A percentile compares a stretch with the other conserved stretches of the same genome.
Conservation (phyloP, 2,329 filamentous ascomycete genomes). For the Zalaria obscura region DNA sequence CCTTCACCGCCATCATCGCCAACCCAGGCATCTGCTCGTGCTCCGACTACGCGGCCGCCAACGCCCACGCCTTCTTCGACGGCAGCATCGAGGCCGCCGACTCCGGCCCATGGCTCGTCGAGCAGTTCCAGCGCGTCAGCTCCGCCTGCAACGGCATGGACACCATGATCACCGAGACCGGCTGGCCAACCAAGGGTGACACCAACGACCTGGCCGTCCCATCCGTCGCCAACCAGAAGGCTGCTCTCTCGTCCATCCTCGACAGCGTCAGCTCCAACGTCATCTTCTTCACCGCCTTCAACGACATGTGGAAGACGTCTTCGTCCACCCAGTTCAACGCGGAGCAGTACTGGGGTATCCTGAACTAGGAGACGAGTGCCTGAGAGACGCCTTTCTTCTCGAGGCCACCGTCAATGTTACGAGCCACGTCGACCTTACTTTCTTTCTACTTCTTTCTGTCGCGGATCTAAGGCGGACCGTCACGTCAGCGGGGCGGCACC, state of each 20-base stretch:
- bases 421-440: not conserved
- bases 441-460: no score
- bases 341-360: constrained; percentile 60
- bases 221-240: constrained; percentile 48
- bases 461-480: no score
- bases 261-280: constrained; percentile 43
- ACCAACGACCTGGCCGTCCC: constrained; percentile 57
- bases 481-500: no score
- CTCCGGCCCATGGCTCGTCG: constrained; percentile 53
- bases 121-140: constrained; percentile 36
- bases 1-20: constrained; percentile 50
- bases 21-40: constrained; percentile 62
- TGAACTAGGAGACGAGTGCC: not conserved
- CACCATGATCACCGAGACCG: constrained; percentile 66
- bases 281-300: constrained; percentile 66
- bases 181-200: constrained; percentile 62
- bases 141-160: constrained; percentile 40
- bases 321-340: constrained; percentile 48
- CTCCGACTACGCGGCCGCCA: constrained; percentile 68
- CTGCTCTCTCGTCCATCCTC: constrained; percentile 53
- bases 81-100: constrained; percentile 40
- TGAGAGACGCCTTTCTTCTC: not conserved
- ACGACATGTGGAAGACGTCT: constrained; percentile 66
- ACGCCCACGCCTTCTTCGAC: constrained; percentile 78
- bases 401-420: not conserved